Evolutionary conservation across 2,329 filamentous ascomycete species (phyloP).

Genomic region (Fusarium penzigii): DNA sequence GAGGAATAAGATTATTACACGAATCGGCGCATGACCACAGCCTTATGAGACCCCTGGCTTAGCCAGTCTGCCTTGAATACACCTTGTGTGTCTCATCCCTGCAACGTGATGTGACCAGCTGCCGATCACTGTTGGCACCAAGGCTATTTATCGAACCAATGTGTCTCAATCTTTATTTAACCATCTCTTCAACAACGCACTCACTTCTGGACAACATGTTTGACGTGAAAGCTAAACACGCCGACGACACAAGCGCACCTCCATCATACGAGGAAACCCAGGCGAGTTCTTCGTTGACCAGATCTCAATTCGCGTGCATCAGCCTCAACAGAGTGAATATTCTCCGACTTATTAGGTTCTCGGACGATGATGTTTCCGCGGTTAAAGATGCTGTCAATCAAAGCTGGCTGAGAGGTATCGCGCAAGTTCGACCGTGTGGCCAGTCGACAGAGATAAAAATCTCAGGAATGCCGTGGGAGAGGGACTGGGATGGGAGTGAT

Average conservation of each 20-base stretch:
- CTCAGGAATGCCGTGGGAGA: slow-evolving; percentile 4
- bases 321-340: slow-evolving; percentile 5
- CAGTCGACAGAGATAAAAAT: slow-evolving; percentile 9
- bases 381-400: slow-evolving; percentile 3
- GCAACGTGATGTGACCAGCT: too few species aligned
- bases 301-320: slow-evolving; percentile 11
- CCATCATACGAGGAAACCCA: slow-evolving; percentile 16
- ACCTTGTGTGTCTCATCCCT: too few species aligned
- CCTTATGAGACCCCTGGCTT: too few species aligned
- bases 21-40: too few species aligned
- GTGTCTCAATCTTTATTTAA: too few species aligned
- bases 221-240: too few species aligned
- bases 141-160: too few species aligned
- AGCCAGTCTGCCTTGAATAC: too few species aligned
- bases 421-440: not conserved
- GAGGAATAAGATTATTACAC: too few species aligned
- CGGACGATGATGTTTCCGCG: not conserved
- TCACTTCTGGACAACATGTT: too few species aligned
- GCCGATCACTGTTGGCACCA: too few species aligned
- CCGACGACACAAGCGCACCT: not conserved
- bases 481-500: slow-evolving; percentile 4
- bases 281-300: slow-evolving; percentile 1
- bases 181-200: too few species aligned
- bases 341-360: slow-evolving; percentile 13
- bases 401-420: slow-evolving; percentile 1